A percentile compares a stretch with the other conserved stretches of the same genome.
These are phyloP conservation scores for Murraya koenigii DNA, from an alignment of 345 rosid genomes.

Conservation along the genomic window DNA sequence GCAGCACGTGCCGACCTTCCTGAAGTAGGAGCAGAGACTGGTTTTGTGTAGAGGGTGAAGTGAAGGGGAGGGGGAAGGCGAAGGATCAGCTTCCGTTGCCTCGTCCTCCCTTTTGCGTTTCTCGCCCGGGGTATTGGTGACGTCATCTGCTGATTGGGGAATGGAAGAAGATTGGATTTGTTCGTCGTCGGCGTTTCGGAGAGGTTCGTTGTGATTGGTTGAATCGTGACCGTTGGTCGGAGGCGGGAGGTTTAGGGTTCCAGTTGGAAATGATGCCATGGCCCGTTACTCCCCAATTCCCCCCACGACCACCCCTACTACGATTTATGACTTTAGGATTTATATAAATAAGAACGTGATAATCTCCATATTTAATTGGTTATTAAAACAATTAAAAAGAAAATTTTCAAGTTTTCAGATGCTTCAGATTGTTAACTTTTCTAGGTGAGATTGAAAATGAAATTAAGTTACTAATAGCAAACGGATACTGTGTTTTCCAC, in stretches of 20 bases:
- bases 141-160: slow-evolving; percentile 24
- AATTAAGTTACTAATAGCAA: no score
- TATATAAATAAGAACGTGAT: no score
- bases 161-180: slow-evolving; percentile 22
- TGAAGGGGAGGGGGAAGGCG: slow-evolving; percentile 8
- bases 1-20: slow-evolving; percentile 58
- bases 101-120: slow-evolving; percentile 66
- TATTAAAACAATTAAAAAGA: no score
- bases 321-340: not conserved
- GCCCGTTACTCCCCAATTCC: not conserved
- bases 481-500: no score
- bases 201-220: not conserved
- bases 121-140: slow-evolving; percentile 29
- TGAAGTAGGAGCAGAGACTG: slow-evolving; percentile 84
- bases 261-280: slow-evolving; percentile 44
- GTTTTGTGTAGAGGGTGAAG: slow-evolving; percentile 56
- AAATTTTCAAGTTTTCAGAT: no score
- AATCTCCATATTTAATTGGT: no score
- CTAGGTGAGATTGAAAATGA: no score
- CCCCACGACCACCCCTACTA: no score
- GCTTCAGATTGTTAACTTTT: no score
- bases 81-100: slow-evolving; percentile 11
- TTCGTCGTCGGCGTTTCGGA: not conserved
- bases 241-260: slow-evolving; percentile 23
- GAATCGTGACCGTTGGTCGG: slow-evolving; percentile 25